These are phyloP conservation scores for Lumnitzera littorea DNA, from an alignment of 345 rosid genomes.

Conservation along the genomic window DNA sequence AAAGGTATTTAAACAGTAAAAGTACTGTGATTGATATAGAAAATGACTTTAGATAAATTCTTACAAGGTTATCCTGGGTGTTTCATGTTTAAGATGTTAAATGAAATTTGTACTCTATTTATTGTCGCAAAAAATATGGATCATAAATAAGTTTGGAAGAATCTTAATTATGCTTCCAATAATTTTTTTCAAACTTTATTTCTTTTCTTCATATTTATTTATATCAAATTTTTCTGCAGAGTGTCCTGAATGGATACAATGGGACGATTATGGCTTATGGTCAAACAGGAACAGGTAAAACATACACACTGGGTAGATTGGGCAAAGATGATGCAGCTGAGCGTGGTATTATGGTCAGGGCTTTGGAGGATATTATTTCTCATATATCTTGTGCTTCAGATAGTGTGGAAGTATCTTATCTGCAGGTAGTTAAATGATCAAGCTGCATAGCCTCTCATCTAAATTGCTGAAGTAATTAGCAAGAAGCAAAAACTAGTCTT, in stretches of 20 bases:
- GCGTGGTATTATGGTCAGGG: conserved; percentile 93
- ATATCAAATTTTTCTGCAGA: conserved; percentile 37
- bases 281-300: conserved; percentile 94
- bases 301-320: conserved; percentile 76
- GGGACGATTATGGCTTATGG: conserved; percentile 98
- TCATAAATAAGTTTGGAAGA: no score
- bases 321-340: conserved; percentile 81
- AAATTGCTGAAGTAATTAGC: not conserved
- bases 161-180: no score
- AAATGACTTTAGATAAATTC: no score
- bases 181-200: no score
- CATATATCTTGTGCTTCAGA: conserved; percentile 41
- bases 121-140: no score
- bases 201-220: conserved; percentile 5
- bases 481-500: not conserved
- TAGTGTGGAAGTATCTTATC: conserved; percentile 69
- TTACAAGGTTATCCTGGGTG: no score
- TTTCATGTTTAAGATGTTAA: no score
- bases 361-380: conserved; percentile 68
- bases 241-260: conserved; percentile 86
- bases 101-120: no score
- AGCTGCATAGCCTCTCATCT: not conserved
- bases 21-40: no score
- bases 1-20: no score
- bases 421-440: conserved; percentile 51